Evolutionary conservation across 495 filamentous ascomycete genomes (phyloP), one percentile per base, ranked within the genome.

Genomic region (Hyaloscypha finlandica): DNA sequence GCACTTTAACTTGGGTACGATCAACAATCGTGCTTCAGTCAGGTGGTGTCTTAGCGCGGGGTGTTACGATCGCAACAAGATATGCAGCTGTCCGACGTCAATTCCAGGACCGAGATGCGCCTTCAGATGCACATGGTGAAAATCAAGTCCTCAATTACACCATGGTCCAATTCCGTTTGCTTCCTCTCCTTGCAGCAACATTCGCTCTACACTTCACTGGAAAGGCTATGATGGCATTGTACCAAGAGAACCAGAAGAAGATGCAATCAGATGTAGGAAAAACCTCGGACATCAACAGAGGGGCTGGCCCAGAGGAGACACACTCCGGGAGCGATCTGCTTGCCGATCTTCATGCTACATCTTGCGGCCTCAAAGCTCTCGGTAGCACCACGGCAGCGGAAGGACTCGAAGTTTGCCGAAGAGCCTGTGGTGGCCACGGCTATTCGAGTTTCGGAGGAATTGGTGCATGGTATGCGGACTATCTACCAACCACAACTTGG

Each of bases 161-260:
- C 62, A 90, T 88, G 81, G 89, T 92, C n/a, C 89, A 91, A 73
- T 81, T 89, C 64, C 83, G 90, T 19, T 75, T 92, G 5, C 77
- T 92, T 35, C 88, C 90, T 4, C 77, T 92, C 1, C 76, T 92
- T 11, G 90, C 90, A 3, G 82, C 87, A n/a, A 89, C 90, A 64
- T 93, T 90, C 70, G 90, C 89, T 3, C 78, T 89, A 39, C 90
- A 92, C 70, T 91, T 92, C 70, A 90, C 90, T 20, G 90, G 89
- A 59, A 84, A 85, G 39, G 84, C 83, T 20, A 88, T 92, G 85
- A 87, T 88, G 83, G 78, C 75, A 3, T 75, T 90, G 0, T 92
- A 93, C 68, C 71, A 77, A 48, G 83, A 87, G 70, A 89, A 89
- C 75, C 85, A 88, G 72, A 83, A 83, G 68, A 83, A 82, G 54